Evolutionary conservation across 2,329 filamentous ascomycete genomes (phyloP).

Genomic region (Aspergillus jensenii): DNA sequence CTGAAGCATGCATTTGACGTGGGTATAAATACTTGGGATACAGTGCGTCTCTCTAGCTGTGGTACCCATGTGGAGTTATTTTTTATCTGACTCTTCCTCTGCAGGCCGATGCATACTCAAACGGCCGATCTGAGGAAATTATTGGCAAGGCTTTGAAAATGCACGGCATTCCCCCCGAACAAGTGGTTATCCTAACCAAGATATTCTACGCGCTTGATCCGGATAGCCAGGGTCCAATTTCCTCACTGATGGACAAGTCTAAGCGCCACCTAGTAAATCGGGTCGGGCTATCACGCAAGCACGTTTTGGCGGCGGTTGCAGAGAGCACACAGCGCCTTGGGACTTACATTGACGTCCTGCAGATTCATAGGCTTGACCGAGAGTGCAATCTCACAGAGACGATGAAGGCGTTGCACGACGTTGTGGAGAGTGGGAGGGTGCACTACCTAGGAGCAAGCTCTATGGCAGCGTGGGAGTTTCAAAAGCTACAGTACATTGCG

Average conservation of each 20-base stretch:
- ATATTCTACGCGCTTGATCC: constrained; percentile 46
- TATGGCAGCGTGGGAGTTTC: constrained; percentile 55
- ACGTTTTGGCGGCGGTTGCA: constrained; percentile 66
- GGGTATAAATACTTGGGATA: constrained; percentile 44
- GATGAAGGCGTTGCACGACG: constrained; percentile 50
- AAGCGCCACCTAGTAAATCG: constrained; percentile 31
- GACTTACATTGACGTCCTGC: constrained; percentile 58
- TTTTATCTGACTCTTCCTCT: neutral
- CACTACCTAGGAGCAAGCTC: constrained; percentile 41
- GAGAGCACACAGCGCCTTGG: constrained; percentile 53
- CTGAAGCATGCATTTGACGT: constrained; percentile 36
- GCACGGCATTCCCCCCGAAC: constrained; percentile 64
- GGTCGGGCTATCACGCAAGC: constrained; percentile 59
- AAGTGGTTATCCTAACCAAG: constrained; percentile 66
- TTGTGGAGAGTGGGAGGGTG: constrained; percentile 43
- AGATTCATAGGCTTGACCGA: constrained; percentile 52
- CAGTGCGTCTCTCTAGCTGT: constrained; percentile 20
- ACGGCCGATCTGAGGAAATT: constrained; percentile 65
- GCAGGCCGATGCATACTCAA: constrained; percentile 46
- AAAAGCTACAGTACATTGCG: constrained; percentile 50
- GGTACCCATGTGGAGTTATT: too few species aligned
- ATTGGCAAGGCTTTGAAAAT: constrained; percentile 66
- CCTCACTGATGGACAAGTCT: constrained; percentile 23
- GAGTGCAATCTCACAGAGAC: constrained; percentile 52
- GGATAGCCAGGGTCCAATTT: constrained; percentile 16